A percentile compares a stretch with the other conserved stretches of the same genome.
Evolutionary conservation across 2,329 filamentous ascomycete genomes (phyloP).

Genomic region (Cephalotrichum gorgonifer): DNA sequence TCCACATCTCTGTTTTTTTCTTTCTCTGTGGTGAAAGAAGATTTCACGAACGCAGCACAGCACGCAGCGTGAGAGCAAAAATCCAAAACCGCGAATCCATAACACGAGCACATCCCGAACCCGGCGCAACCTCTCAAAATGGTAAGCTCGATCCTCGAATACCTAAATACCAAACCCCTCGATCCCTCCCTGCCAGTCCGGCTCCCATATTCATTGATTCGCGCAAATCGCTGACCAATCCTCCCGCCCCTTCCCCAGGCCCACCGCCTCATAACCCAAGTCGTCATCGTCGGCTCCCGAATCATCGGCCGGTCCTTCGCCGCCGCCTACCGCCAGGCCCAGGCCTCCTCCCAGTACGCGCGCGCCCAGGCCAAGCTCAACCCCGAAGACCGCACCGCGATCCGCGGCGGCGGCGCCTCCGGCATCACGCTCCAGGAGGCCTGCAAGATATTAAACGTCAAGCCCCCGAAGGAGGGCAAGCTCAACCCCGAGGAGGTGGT

Average conservation of each 20-base stretch:
- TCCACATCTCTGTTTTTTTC: too few species aligned
- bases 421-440: constrained; percentile 93
- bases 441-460: constrained; percentile 93
- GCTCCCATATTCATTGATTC: too few species aligned
- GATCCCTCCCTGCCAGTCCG: too few species aligned
- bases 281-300: constrained; percentile 80
- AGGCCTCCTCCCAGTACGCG: constrained; percentile 74
- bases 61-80: too few species aligned
- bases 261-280: constrained; percentile 64
- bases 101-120: too few species aligned
- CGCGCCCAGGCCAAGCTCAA: constrained; percentile 57
- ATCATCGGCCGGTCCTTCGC: constrained; percentile 87
- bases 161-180: too few species aligned
- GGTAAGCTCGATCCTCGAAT: constrained; percentile 4
- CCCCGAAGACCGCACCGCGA: constrained; percentile 25
- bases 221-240: too few species aligned
- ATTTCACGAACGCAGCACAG: too few species aligned
- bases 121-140: constrained; percentile 2
- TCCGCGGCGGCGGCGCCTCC: constrained; percentile 40
- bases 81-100: too few species aligned
- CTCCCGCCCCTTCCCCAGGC: constrained; percentile 3
- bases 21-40: too few species aligned
- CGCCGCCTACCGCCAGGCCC: constrained; percentile 92
- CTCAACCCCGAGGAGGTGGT: constrained; percentile 70
- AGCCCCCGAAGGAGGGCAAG: constrained; percentile 70